These are phyloP conservation scores for Drosera capensis DNA, from an alignment of 148 eudicot genomes.

Conservation along the genomic window DNA sequence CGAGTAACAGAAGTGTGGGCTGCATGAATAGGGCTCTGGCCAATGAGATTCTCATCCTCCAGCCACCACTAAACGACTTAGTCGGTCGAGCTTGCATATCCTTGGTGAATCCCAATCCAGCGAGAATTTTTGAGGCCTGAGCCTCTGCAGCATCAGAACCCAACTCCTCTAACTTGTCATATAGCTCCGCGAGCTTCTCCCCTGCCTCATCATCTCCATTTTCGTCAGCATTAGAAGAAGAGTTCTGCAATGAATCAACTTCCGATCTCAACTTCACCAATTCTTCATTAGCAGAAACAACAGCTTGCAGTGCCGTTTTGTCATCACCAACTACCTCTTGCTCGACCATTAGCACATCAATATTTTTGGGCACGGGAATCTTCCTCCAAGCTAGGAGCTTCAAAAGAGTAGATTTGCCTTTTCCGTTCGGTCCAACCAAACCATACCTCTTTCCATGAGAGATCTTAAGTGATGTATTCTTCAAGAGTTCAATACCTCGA, in stretches of 20 bases:
- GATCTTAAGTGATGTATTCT: slow-evolving; percentile 43
- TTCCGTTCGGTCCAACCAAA: slow-evolving; percentile 60
- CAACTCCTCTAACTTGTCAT: slow-evolving; percentile 37
- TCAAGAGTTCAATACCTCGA: slow-evolving; percentile 55
- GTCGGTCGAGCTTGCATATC: slow-evolving; percentile 54
- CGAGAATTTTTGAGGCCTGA: slow-evolving; percentile 65
- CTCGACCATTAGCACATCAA: slow-evolving; percentile 54
- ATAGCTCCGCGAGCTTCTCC: slow-evolving; percentile 48
- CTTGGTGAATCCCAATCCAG: slow-evolving; percentile 56
- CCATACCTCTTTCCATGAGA: slow-evolving; percentile 67
- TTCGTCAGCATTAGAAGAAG: slow-evolving; percentile 17
- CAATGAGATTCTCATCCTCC: slow-evolving; percentile 66
- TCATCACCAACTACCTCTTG: slow-evolving; percentile 68
- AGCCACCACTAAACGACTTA: slow-evolving; percentile 58
- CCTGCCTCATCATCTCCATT: slow-evolving; percentile 27
- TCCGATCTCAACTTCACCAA: slow-evolving; percentile 40
- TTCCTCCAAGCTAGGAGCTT: slow-evolving; percentile 70
- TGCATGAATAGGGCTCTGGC: slow-evolving; percentile 63
- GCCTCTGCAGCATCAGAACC: slow-evolving; percentile 75
- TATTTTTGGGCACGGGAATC: slow-evolving; percentile 60
- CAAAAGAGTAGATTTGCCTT: slow-evolving; percentile 57
- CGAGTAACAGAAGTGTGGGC: slow-evolving; percentile 49
- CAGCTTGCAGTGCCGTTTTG: slow-evolving; percentile 52
- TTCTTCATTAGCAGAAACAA: slow-evolving; percentile 59
- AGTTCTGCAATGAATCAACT: slow-evolving; percentile 32